Base-by-base conservation (phyloP, 2,329 filamentous ascomycete species). In the Ceratocystis papillata region DNA sequence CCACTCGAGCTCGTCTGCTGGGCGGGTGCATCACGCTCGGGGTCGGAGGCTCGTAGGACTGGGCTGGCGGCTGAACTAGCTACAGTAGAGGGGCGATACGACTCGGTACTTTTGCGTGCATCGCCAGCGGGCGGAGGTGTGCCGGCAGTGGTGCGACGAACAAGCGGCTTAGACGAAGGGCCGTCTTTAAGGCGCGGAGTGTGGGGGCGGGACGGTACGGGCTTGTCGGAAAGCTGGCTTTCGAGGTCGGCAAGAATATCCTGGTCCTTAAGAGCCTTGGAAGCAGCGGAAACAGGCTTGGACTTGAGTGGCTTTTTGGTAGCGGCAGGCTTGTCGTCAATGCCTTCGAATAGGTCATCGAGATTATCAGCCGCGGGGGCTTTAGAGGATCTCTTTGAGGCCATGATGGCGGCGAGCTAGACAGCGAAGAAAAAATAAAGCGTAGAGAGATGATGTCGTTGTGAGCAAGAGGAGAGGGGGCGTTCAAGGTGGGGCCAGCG, bases 171-270 rank as follows among this genome's bases (percentile, higher is more conserved):
- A 60, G 79, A 79, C 45, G 77, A 75, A n/a, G 63, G 20, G 66
- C 78, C 75, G 68, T 81, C 84, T 70, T 83, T 82, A 73, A 85
- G 75, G 70, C 89, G 88, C 48, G 93, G 94, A 1, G 93, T 97
- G 72, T 89, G 87, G 17, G 93, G 89, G 61, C 92, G 86, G 69
- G 86, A 86, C 48, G 88, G 82, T 41, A 89, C 82, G 72, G 87
- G 80, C 74, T 89, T 85, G 65, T 84, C 81, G 71, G 85, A 89
- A 55, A 96, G 83, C 73, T 83, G 76, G 71, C 75, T 77, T 74
- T 95, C 90, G 68, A 97, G 83, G 71, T 96, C 92, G 69, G 91
- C 91, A 48, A 97, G 82, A 67, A 93, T 85, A 74, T 96, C 91
- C 71, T 89, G 82, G 71, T 87, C 81, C 71, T 75, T 72, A 72